These are phyloP conservation scores for Apiospora sp. DNA, from an alignment of 2,329 filamentous ascomycete species.

Conservation along the genomic window DNA sequence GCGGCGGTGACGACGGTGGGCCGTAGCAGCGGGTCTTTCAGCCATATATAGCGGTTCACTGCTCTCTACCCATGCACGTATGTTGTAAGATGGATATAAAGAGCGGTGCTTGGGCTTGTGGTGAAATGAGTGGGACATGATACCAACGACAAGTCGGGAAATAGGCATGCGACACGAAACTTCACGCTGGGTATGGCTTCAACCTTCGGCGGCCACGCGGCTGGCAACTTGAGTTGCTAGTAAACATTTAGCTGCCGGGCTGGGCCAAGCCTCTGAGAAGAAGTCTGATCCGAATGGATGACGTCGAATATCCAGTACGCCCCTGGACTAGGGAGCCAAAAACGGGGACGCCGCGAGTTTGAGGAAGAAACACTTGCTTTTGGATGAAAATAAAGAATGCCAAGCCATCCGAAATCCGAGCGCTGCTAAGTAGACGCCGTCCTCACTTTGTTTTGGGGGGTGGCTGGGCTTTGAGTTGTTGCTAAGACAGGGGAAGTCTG, in stretches of 20 bases:
- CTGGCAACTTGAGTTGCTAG: neutral
- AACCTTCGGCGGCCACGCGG: neutral
- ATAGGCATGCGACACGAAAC: neutral
- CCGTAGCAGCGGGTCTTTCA: neutral
- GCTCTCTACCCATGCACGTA: neutral
- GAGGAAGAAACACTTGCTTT: slow-evolving; percentile 17
- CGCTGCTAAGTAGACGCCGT: neutral
- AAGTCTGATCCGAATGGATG: neutral
- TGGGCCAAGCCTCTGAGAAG: neutral
- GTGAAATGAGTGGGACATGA: neutral
- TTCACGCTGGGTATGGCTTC: neutral
- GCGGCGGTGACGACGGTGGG: neutral
- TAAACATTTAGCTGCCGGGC: neutral
- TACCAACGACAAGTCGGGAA: neutral
- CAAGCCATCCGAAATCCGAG: slow-evolving; percentile 1
- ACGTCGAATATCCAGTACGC: neutral
- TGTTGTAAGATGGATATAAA: neutral
- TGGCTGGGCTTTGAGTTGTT: neutral
- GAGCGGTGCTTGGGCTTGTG: neutral
- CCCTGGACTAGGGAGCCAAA: slow-evolving; percentile 14
- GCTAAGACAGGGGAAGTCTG: slow-evolving; percentile 15
- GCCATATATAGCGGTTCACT: neutral
- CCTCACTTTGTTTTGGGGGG: neutral
- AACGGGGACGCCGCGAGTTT: slow-evolving; percentile 18
- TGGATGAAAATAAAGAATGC: slow-evolving; percentile 12